Evolutionary conservation across 345 rosid species (phyloP), one percentile per base, ranked within the genome.

Genomic region (Rhizophora apiculata): DNA sequence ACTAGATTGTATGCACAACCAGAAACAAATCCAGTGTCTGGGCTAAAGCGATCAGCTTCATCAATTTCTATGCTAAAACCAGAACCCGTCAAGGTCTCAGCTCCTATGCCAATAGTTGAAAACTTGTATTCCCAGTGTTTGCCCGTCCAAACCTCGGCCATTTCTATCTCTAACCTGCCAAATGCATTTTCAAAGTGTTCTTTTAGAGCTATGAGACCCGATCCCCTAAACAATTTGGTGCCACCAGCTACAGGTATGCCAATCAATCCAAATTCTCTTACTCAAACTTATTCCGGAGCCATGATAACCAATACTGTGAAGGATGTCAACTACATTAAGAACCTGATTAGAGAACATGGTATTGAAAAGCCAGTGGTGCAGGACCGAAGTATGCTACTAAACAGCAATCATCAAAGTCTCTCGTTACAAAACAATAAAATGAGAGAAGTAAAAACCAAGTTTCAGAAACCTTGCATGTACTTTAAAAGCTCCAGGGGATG

Each of bases 341-440:
- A 85, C 51, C 87, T 92, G 13, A 85, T 89, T 21, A 86, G 83
- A 81, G 80, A 81, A 72, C 93, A 89, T 83, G 96, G 96, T 37
- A 66, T 63, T 29, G 83, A 62, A 52, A 78, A 65, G 78, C 72
- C 67, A 53, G 79, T 82, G 65, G 63, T 20, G 68, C 62, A 11
- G 68, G 70, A 51, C 48, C 30, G 54, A 46, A 64, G 70, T 22
- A 51, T 67, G 11, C 16, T 19, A 6, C 60, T 76, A 62, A 26
- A 39, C 24, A 77, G 30, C 22, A 37, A 19, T 29, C 63, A 54
- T 31, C 53, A 62, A 62, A 63, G 68, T 61, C 62, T 59, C 19
- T 29, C 18, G 22, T 32, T 18, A 8, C 76, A 64, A 16, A 79
- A 73, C 53, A 36, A 80, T 60, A 72, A 75, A 69, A 37, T 59